Evolutionary conservation across 352 stramenopile genomes (phyloP).

Genomic region (Hyaloperonospora arabidopsidis): DNA sequence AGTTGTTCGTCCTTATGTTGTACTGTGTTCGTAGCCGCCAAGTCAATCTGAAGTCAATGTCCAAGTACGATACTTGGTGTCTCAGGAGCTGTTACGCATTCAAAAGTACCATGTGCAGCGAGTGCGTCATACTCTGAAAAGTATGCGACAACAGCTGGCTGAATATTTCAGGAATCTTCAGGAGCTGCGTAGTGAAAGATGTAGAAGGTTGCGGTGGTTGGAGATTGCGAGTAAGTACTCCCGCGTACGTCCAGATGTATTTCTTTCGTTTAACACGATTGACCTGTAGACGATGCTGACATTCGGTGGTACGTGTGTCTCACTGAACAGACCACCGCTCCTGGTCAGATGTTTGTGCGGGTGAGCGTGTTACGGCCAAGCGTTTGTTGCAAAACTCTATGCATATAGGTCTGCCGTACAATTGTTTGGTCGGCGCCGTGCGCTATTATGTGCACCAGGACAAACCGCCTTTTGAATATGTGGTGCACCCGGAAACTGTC

Average conservation of each 20-base stretch:
- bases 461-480: conserved; percentile 6
- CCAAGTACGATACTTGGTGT: conserved; percentile 28
- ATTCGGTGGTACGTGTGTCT: background rate
- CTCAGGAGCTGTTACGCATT: conserved; percentile 25
- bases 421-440: conserved; percentile 36
- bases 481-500: conserved; percentile 47
- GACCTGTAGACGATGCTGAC: background rate
- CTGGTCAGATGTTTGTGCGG: conserved; percentile 18
- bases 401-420: conserved; percentile 15
- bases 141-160: conserved; percentile 28
- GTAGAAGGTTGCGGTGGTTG: conserved; percentile 22
- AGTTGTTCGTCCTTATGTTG: conserved; percentile 1
- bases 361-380: conserved; percentile 30
- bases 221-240: conserved; percentile 27
- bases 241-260: background rate
- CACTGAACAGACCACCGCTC: conserved; percentile 23
- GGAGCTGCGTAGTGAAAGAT: conserved; percentile 22
- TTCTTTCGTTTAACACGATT: background rate
- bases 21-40: conserved; percentile 5
- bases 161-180: conserved; percentile 19
- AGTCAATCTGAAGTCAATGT: conserved; percentile 28
- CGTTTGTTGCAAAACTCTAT: conserved; percentile 17
- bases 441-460: conserved; percentile 30
- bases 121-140: conserved; percentile 28
- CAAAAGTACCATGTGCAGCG: conserved; percentile 37